A percentile compares a stretch with the other conserved stretches of the same genome.
These are phyloP conservation scores for Purpureocillium takamizusanense DNA, from an alignment of 2,329 filamentous ascomycete genomes.

Conservation along the genomic window DNA sequence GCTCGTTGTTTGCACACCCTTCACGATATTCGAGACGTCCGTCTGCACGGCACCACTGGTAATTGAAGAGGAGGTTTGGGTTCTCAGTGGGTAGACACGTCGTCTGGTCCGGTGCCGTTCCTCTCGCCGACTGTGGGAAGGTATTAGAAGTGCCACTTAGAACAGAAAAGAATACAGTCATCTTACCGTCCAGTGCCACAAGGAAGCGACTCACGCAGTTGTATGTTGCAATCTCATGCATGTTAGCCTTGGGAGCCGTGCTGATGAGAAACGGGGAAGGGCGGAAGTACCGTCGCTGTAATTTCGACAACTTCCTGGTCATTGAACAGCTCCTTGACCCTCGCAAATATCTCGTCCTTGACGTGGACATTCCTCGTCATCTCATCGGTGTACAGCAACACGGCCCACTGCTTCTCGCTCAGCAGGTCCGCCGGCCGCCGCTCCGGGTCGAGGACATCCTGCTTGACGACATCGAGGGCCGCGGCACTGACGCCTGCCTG, in stretches of 20 bases:
- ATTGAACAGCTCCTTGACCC: slow-evolving; percentile 50
- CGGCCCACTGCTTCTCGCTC: slow-evolving; percentile 54
- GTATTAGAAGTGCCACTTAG: slow-evolving; percentile 7
- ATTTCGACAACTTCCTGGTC: slow-evolving; percentile 74
- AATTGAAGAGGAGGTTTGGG: too few relatives aligned
- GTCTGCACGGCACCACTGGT: too few relatives aligned
- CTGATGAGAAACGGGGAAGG: too few relatives aligned
- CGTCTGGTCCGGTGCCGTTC: slow-evolving; percentile 42
- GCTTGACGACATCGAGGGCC: slow-evolving; percentile 36
- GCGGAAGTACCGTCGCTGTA: slow-evolving; percentile 53
- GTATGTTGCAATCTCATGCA: slow-evolving; percentile 54
- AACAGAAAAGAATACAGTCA: slow-evolving; percentile 2
- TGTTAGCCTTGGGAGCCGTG: too few relatives aligned
- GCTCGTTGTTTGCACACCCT: too few relatives aligned
- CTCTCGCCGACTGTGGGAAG: slow-evolving; percentile 42
- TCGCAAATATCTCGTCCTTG: slow-evolving; percentile 56
- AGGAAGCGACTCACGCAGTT: slow-evolving; percentile 81
- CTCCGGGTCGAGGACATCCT: slow-evolving; percentile 12
- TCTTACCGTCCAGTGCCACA: slow-evolving; percentile 67
- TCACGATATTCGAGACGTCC: too few relatives aligned
- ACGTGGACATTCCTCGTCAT: slow-evolving; percentile 73
- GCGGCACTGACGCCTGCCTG: slow-evolving; percentile 46
- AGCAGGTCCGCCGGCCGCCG: slow-evolving; percentile 28
- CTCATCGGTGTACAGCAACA: slow-evolving; percentile 67
- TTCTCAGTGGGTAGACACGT: slow-evolving; percentile 25